Evolutionary conservation across 345 rosid species (phyloP), one percentile per base, ranked within the genome.

Genomic region (Gossypium anomalum): DNA sequence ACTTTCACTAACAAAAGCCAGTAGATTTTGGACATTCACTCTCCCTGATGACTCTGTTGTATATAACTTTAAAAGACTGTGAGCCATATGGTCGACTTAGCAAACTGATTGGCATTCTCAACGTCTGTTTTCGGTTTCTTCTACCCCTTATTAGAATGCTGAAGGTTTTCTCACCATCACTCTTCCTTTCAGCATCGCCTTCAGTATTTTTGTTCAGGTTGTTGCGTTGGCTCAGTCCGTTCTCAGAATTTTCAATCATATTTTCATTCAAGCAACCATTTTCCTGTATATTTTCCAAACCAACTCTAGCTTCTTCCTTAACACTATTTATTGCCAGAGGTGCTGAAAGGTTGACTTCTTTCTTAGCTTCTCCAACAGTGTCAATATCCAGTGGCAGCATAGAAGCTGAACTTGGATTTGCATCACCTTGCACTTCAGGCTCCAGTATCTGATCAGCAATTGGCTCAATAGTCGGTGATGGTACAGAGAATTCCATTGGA

Each of bases 61-160:
- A 87, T 68, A 78, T 73, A 52, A 89, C 81, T 85, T 95, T 95
- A 81, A 91, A 95, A 53, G 96, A 86, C 75, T 90, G 96, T 22
- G 99, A 91, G 65, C 88, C 92, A 69, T 91, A 87, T 74, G 99
- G 97, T 71, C 93, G 87, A 84, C 80, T 93, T 17, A 95, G 98
- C 80, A 93, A 83, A 83, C 97, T 91, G 67, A 95, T 79, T 7
- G 99, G 99, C 91, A 95, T 90, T 77, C 97, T 89, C 81, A 95
- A 80, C 22, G 90, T 95, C 67, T 93, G 99, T 82, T 91, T 95
- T 78, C 89, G 68, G 83, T 91, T 91, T 83, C 97, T 82, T 81
- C 88, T 93, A 68, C 99, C 97, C 81, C 97, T 89, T 57, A 93
- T 17, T 80, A 90, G 88, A 84, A 93, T 91, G 88, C 98, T 93